These are phyloP conservation scores for Psidium guajava DNA, from an alignment of 345 rosid genomes.

Conservation along the genomic window DNA sequence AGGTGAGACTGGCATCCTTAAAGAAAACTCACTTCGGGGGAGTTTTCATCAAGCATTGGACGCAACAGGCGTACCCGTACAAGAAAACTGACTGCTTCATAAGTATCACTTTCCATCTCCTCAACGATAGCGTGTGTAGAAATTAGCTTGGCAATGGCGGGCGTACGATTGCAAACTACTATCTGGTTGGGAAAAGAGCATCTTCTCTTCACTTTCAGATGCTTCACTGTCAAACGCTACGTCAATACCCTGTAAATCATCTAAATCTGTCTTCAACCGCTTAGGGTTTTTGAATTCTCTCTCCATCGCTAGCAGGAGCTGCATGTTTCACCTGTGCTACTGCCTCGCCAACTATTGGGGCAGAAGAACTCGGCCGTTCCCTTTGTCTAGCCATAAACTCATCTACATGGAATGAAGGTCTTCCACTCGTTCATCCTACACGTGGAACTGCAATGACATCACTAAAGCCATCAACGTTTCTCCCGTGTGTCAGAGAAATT, in stretches of 20 bases:
- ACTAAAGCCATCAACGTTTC: slow-evolving; percentile 59
- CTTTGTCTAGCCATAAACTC: slow-evolving; percentile 98
- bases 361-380: slow-evolving; percentile 66
- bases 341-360: slow-evolving; percentile 60
- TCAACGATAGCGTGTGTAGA: slow-evolving; percentile 90
- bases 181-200: slow-evolving; percentile 86
- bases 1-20: slow-evolving; percentile 72
- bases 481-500: slow-evolving; percentile 94
- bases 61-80: slow-evolving; percentile 52
- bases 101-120: slow-evolving; percentile 80
- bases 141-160: slow-evolving; percentile 50
- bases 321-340: slow-evolving; percentile 42
- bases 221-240: slow-evolving; percentile 94
- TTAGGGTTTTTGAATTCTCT: slow-evolving; percentile 53
- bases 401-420: slow-evolving; percentile 99
- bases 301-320: slow-evolving; percentile 27
- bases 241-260: slow-evolving; percentile 86
- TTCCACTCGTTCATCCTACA: slow-evolving; percentile 79
- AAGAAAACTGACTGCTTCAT: slow-evolving; percentile 63
- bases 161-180: slow-evolving; percentile 72
- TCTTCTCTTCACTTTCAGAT: slow-evolving; percentile 78
- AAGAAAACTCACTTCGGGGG: slow-evolving; percentile 73
- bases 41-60: slow-evolving; percentile 60
- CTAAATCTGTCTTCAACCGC: slow-evolving; percentile 70
- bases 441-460: slow-evolving; percentile 75